Conservation (phyloP, 2,329 filamentous ascomycete genomes). For the Trichoderma sp. region DNA sequence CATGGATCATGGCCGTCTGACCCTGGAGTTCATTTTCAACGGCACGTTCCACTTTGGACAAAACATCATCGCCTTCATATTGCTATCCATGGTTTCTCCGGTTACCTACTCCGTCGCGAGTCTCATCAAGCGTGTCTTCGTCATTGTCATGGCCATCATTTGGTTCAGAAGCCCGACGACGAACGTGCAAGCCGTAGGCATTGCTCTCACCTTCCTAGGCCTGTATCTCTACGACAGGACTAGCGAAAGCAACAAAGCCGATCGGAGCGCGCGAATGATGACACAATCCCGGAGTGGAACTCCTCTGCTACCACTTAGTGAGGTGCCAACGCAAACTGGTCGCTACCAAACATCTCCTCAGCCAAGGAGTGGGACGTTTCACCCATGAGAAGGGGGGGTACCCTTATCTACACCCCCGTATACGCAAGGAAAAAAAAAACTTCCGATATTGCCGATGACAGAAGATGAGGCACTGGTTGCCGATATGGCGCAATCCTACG, state of each 20-base stretch:
- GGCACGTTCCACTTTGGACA: constrained; percentile 95
- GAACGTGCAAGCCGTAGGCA: constrained; percentile 75
- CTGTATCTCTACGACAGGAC: constrained; percentile 95
- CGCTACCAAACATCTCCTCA: constrained; percentile 26
- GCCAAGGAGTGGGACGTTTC: constrained; percentile 20
- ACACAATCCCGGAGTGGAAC: constrained; percentile 32
- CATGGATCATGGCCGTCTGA: constrained; percentile 69
- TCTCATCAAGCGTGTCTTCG: constrained; percentile 94
- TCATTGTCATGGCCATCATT: constrained; percentile 89
- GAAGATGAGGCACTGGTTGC: neutral
- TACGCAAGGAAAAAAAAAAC: neutral
- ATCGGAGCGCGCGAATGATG: constrained; percentile 72
- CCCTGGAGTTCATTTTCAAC: constrained; percentile 93
- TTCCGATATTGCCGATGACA: neutral
- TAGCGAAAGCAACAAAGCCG: constrained; percentile 81
- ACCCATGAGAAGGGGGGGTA: neutral
- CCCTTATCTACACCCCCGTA: neutral
- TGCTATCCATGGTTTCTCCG: constrained; percentile 89
- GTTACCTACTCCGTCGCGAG: constrained; percentile 97
- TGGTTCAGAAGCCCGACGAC: constrained; percentile 96
- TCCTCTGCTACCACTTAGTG: constrained; percentile 64
- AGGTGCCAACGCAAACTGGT: constrained; percentile 32
- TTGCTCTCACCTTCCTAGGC: constrained; percentile 83
- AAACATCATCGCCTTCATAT: constrained; percentile 89
- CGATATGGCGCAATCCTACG: neutral